Evolutionary conservation across 257 asterid species (phyloP), one percentile per base, ranked within the genome.

Genomic region (Perilla frutescens): DNA sequence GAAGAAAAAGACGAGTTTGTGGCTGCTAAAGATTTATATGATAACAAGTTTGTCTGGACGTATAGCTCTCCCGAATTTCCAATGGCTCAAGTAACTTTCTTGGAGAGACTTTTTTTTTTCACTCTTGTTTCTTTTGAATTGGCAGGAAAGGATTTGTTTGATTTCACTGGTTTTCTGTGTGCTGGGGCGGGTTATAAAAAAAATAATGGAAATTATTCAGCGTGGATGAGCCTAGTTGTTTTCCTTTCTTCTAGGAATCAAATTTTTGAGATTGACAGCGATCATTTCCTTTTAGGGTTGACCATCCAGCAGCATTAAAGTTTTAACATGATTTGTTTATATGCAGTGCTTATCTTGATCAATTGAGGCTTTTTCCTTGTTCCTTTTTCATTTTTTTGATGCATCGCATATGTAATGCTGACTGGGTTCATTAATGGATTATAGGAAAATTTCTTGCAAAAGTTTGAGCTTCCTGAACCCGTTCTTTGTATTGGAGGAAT

Each of bases 401-500:
- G n/a, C n/a, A n/a, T n/a, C n/a, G n/a, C n/a, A n/a, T n/a, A n/a
- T n/a, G n/a, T n/a, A n/a, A n/a, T n/a, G n/a, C n/a, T n/a, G n/a
- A n/a, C n/a, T n/a, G 55, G 66, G 49, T 77, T 59, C 66, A 10
- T 34, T 39, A 71, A 56, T 79, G 75, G n/a, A n/a, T 61, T 79
- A 57, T 71, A 92, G 97, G 93, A 87, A 75, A 85, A 87, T 74
- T 44, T 73, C 73, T 70, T 92, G 90, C 96, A 92, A 79, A 83
- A 83, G 81, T 92, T 87, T 77, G 81, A 75, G 91, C 86, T 92
- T 26, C 97, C 98, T 0, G 80, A 83, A 77, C 95, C 96, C 5
- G 81, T 85, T 66, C 81, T 90, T 44, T 87, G 93, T 76, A 60
- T 92, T 2, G 98, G 98, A 26, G 98, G 93, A 48, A 75, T 89